Evolutionary conservation across 345 rosid species (phyloP), one percentile per base, ranked within the genome.

Genomic region (Bruguiera gymnorhiza): DNA sequence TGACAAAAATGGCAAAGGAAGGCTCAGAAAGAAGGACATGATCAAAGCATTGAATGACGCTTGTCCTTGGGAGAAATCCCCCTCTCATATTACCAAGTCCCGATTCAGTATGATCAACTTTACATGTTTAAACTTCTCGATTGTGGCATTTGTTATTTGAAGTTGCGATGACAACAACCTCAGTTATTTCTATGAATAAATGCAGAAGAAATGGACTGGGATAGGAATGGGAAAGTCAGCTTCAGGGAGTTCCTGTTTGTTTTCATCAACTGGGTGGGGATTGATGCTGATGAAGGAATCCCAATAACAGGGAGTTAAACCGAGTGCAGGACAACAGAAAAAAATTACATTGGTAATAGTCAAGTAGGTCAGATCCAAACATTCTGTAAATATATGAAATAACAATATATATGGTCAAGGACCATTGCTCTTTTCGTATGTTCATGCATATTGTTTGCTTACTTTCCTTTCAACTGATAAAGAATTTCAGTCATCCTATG

Each of bases 131-230:
- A 36, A 29, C 13, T 34, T 53, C 56, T 29, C 7, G 16, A 43
- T 56, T 54, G 23, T 50, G 6, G 34, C 56, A 18, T 8, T 60
- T 48, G 30, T 34, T 29, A 1, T 54, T 20, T 23, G 19, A 32
- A 46, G 9, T 59, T 65, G 9, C 36, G 34, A 9, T 62, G 27
- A 27, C 55, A 30, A 61, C 65, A 57, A 60, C 74, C 24, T 63
- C 73, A 54, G 39, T 75, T 58, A 67, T 60, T 78, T 56, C 67
- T 37, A 13, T 61, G 30, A 72, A 32, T 31, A 55, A 60, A 76
- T 85, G 87, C 91, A 91, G 98, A 83, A 68, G 97, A 93, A 88
- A 85, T 93, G 92, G 96, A 93, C 74, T 89, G 93, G 92, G 85
- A 89, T 76, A 84, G 81, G 72, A 87, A 84, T 74, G 95, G 97